Evolutionary conservation across 2,329 filamentous ascomycete species (phyloP).

Genomic region (Pyrenochaeta sp.): DNA sequence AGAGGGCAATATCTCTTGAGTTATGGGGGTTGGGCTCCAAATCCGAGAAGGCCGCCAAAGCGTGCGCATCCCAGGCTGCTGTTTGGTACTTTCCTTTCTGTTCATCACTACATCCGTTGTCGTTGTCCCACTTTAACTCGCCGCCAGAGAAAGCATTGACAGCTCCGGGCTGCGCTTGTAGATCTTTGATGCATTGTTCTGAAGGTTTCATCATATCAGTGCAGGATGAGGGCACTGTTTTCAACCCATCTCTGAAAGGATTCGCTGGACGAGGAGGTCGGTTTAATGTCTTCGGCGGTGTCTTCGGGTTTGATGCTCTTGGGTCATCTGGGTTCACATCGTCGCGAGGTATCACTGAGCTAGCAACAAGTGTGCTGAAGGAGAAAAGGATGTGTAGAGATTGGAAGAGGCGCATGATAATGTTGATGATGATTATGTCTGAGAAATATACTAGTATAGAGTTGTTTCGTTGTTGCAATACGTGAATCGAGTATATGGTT

Average conservation of each 20-base stretch:
- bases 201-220: conserved; percentile 14
- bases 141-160: conserved; percentile 14
- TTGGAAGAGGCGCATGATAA: too few species aligned
- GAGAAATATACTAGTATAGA: too few species aligned
- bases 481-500: too few species aligned
- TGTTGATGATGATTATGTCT: too few species aligned
- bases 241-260: conserved; percentile 7
- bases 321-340: conserved; percentile 8
- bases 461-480: too few species aligned
- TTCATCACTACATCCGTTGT: conserved; percentile 7
- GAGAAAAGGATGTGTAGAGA: background rate
- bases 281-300: conserved; percentile 10
- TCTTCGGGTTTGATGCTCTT: conserved; percentile 9
- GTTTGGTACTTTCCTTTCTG: conserved; percentile 9
- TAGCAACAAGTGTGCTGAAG: conserved; percentile 1
- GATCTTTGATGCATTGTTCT: conserved; percentile 10
- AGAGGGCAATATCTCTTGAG: conserved; percentile 8
- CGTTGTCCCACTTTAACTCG: conserved; percentile 14
- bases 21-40: conserved; percentile 11
- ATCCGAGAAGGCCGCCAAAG: conserved; percentile 8
- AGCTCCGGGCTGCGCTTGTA: conserved; percentile 12
- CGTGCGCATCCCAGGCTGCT: conserved; percentile 14
- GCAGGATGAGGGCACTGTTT: conserved; percentile 11
- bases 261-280: conserved; percentile 3
- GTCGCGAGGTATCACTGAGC: conserved; percentile 2